Evolutionary conservation across 2,329 filamentous ascomycete species (phyloP).

Genomic region (Alternaria brassicae): DNA sequence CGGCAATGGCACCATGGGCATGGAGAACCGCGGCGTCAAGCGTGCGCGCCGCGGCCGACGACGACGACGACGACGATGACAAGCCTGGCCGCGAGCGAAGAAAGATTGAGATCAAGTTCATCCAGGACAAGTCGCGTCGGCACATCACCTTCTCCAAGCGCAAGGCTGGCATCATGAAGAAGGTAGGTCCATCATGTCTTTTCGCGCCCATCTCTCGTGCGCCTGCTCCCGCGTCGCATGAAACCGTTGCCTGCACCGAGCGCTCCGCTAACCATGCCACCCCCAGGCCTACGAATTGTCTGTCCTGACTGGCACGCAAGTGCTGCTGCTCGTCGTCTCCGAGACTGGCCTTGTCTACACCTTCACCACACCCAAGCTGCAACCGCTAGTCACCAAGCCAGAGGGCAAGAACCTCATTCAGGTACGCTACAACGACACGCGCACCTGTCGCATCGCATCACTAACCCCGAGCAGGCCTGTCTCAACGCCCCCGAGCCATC

Average conservation of each 20-base stretch:
- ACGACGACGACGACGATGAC: conserved; percentile 97
- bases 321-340: conserved; percentile 93
- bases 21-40: conserved; percentile 81
- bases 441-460: conserved; percentile 18
- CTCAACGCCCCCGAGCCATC: conserved; percentile 93
- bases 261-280: conserved; percentile 32
- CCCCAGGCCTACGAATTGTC: conserved; percentile 94
- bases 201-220: background rate
- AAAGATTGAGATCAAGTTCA: conserved; percentile 99
- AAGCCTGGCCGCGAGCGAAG: conserved; percentile 96
- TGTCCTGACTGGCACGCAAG: conserved; percentile 96
- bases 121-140: conserved; percentile 98
- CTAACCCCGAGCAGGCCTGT: conserved; percentile 73
- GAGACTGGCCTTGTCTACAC: conserved; percentile 98
- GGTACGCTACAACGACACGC: conserved; percentile 62
- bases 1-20: conserved; percentile 58
- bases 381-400: conserved; percentile 96
- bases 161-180: conserved; percentile 99
- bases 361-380: conserved; percentile 97
- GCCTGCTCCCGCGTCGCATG: conserved; percentile 39
- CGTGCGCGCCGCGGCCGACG: conserved; percentile 82
- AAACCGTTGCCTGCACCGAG: conserved; percentile 30
- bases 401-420: conserved; percentile 99
- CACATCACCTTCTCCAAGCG: conserved; percentile 99
- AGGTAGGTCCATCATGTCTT: conserved; percentile 73